Percentiles rank a stretch among this genome's conserved stretches.
These are phyloP conservation scores for Verticillium dahliae DNA, from an alignment of 2,329 filamentous ascomycete species.

Conservation along the genomic window DNA sequence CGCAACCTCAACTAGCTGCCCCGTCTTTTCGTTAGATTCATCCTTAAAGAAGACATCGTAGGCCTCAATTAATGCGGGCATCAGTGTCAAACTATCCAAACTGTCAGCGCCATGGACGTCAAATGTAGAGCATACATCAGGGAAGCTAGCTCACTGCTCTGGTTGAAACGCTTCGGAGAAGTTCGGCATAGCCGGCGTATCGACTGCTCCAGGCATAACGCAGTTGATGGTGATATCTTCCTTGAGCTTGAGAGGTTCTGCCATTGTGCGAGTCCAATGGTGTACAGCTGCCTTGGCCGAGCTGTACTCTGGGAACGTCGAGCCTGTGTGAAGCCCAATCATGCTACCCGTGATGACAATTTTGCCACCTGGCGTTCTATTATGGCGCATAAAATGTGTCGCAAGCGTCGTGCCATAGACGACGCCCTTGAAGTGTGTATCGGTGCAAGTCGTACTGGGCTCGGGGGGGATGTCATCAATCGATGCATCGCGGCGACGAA, in stretches of 20 bases:
- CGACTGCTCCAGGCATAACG: constrained; percentile 39
- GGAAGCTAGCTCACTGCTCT: constrained; percentile 14
- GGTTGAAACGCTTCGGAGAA: constrained; percentile 32
- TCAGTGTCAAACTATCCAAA: constrained; percentile 5
- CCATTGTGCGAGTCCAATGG: constrained; percentile 29
- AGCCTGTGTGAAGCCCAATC: constrained; percentile 34
- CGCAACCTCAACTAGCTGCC: constrained; percentile 11
- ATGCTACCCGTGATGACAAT: constrained; percentile 37
- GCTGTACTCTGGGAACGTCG: constrained; percentile 39
- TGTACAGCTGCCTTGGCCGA: constrained; percentile 41
- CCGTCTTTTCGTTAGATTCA: constrained; percentile 5
- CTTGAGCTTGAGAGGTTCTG: constrained; percentile 31
- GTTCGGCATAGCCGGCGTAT: constrained; percentile 34
- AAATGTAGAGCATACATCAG: background rate
- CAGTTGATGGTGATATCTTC: constrained; percentile 42
- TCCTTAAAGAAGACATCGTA: constrained; percentile 12
- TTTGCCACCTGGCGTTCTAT: constrained; percentile 31
- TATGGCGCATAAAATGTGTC: constrained; percentile 46
- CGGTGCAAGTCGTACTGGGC: constrained; percentile 36
- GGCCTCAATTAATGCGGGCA: background rate
- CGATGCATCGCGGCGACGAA: constrained; percentile 8
- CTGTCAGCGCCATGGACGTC: background rate
- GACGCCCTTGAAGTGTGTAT: constrained; percentile 43
- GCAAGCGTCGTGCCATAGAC: constrained; percentile 41
- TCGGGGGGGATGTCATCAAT: constrained; percentile 27